Conservation (phyloP, 129 eudicot species). For the Lactuca saligna region DNA sequence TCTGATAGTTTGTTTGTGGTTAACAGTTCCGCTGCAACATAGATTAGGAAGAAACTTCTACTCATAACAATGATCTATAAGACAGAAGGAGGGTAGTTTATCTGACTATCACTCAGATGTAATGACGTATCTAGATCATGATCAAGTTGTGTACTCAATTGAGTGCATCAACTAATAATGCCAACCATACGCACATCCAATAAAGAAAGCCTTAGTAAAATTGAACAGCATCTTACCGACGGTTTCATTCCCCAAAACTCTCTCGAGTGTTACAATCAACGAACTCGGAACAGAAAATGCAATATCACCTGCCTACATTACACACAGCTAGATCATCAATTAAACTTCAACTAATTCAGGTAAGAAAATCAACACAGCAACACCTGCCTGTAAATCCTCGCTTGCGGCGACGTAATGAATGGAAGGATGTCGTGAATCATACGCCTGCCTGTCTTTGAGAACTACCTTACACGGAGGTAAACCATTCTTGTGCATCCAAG, state of each 20-base stretch:
- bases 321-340: not conserved
- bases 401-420: constrained; percentile 96
- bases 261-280: constrained; percentile 81
- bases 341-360: not conserved
- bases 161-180: constrained; percentile 4
- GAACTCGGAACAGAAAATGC: constrained; percentile 85
- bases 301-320: constrained; percentile 68
- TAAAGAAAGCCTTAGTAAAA: not conserved
- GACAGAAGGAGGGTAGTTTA: not conserved
- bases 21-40: constrained; percentile 79
- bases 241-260: constrained; percentile 91
- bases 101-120: too few species aligned
- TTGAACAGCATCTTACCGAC: constrained; percentile 51
- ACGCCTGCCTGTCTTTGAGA: constrained; percentile 60
- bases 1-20: constrained; percentile 92
- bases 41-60: constrained; percentile 8
- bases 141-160: not conserved
- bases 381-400: constrained; percentile 69
- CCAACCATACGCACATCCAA: constrained; percentile 11
- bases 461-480: constrained; percentile 86
- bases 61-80: not conserved
- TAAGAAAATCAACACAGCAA: not conserved
- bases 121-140: not conserved
- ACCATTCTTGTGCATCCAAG: constrained; percentile 93
- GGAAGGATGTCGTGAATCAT: constrained; percentile 45